Evolutionary conservation across 495 filamentous ascomycete genomes (phyloP).

Genomic region (Oidiodendron maius): DNA sequence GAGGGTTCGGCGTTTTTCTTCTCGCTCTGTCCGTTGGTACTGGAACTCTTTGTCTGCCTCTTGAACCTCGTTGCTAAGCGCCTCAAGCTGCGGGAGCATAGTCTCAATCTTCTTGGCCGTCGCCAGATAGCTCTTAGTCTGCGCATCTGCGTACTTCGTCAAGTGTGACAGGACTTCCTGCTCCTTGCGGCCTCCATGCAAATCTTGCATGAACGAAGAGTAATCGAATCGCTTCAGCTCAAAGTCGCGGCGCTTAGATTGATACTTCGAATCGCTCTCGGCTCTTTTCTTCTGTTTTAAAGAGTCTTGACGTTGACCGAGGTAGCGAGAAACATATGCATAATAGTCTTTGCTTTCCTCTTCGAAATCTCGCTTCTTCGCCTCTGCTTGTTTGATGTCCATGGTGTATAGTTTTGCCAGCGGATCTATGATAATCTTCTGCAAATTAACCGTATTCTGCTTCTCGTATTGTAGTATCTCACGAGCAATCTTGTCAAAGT

Average conservation of each 20-base stretch:
- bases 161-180: slow-evolving; percentile 95
- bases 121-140: slow-evolving; percentile 74
- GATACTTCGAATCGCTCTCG: slow-evolving; percentile 95
- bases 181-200: slow-evolving; percentile 95
- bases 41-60: slow-evolving; percentile 95
- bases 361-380: slow-evolving; percentile 96
- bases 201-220: slow-evolving; percentile 97
- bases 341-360: slow-evolving; percentile 99
- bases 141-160: slow-evolving; percentile 88
- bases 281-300: slow-evolving; percentile 93
- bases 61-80: slow-evolving; percentile 80
- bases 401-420: slow-evolving; percentile 85
- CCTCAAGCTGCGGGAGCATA: slow-evolving; percentile 86
- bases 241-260: slow-evolving; percentile 86
- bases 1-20: slow-evolving; percentile 81
- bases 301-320: slow-evolving; percentile 91
- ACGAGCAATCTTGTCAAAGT: slow-evolving; percentile 92
- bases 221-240: slow-evolving; percentile 98
- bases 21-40: slow-evolving; percentile 84
- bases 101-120: slow-evolving; percentile 83
- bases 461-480: slow-evolving; percentile 86
- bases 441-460: slow-evolving; percentile 76
- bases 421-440: slow-evolving; percentile 90
- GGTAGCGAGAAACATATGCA: slow-evolving; percentile 85
- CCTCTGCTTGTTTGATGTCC: slow-evolving; percentile 96